Conservation (phyloP, 2,329 filamentous ascomycete genomes). For the Scolecobasidium constrictum region DNA sequence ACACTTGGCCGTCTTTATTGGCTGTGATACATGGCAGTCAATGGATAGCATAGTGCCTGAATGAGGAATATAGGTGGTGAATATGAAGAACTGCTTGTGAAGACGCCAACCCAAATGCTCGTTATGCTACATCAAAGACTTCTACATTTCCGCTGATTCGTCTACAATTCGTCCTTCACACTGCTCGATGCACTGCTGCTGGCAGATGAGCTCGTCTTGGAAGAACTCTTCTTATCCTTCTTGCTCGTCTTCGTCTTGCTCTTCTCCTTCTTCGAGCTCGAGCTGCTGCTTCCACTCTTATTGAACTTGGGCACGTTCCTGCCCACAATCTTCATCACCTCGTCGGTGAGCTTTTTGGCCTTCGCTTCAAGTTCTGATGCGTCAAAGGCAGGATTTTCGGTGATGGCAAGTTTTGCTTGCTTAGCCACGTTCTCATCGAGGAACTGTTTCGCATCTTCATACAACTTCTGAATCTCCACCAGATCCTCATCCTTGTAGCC, state of each 20-base stretch:
- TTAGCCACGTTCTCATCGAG: slow-evolving; percentile 57
- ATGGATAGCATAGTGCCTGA: no score
- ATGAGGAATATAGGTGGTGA: no score
- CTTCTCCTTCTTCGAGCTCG: slow-evolving; percentile 19
- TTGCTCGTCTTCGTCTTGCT: slow-evolving; percentile 19
- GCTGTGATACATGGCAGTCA: no score
- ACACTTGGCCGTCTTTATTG: no score
- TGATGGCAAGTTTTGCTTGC: slow-evolving; percentile 58
- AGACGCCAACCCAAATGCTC: no score
- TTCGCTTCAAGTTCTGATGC: slow-evolving; percentile 61
- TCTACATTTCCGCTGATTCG: no score
- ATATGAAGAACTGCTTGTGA: no score
- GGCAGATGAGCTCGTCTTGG: no score
- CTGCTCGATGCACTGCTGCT: no score
- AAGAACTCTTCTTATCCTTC: slow-evolving; percentile 17
- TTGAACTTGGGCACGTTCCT: slow-evolving; percentile 47
- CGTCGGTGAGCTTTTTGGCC: slow-evolving; percentile 60
- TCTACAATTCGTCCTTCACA: no score
- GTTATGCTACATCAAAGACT: no score
- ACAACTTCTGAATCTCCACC: slow-evolving; percentile 48
- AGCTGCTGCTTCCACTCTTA: slow-evolving; percentile 29
- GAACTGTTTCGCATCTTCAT: slow-evolving; percentile 59
- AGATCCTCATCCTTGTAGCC: slow-evolving; percentile 67
- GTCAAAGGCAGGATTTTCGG: slow-evolving; percentile 65
- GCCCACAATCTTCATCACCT: slow-evolving; percentile 58